Percentiles rank a stretch among this genome's conserved stretches.
Conservation (phyloP, 345 rosid species). For the Turritis glabra region DNA sequence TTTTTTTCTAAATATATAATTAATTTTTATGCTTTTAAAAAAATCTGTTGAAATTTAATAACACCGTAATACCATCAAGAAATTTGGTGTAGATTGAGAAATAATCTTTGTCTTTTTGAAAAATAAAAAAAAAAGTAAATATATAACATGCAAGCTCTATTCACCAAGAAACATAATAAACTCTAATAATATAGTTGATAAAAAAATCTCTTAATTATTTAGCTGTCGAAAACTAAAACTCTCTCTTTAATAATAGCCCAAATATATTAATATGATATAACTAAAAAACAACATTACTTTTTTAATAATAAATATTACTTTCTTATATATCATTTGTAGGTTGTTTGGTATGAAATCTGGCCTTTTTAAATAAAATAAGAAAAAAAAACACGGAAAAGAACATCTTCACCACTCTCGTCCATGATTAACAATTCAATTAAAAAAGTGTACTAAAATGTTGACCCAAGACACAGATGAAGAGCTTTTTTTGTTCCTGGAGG, state of each 20-base stretch:
- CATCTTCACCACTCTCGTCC: constrained; percentile 34
- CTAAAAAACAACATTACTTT: neutral
- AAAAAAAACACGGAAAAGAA: constrained; percentile 9
- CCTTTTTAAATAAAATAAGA: neutral
- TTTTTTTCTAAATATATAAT: neutral
- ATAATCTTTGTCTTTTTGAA: neutral
- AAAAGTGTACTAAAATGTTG: constrained; percentile 32
- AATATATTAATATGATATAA: neutral
- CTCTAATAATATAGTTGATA: neutral
- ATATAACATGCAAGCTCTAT: neutral
- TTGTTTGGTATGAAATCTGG: constrained; percentile 10
- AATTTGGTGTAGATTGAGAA: neutral
- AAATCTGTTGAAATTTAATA: neutral
- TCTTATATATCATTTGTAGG: neutral
- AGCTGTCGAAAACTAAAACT: neutral
- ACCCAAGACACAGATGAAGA: constrained; percentile 71
- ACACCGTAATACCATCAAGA: neutral
- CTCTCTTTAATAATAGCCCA: neutral
- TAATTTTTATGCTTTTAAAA: neutral
- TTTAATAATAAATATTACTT: neutral
- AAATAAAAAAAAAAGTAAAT: neutral
- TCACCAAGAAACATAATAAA: neutral
- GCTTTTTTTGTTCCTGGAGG: constrained; percentile 65
- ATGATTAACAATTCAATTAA: neutral
- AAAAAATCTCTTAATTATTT: neutral